phyloP scores from a whole-genome alignment of 2,329 filamentous ascomycete genomes.

The Penicillium hesseltinei region DNA sequence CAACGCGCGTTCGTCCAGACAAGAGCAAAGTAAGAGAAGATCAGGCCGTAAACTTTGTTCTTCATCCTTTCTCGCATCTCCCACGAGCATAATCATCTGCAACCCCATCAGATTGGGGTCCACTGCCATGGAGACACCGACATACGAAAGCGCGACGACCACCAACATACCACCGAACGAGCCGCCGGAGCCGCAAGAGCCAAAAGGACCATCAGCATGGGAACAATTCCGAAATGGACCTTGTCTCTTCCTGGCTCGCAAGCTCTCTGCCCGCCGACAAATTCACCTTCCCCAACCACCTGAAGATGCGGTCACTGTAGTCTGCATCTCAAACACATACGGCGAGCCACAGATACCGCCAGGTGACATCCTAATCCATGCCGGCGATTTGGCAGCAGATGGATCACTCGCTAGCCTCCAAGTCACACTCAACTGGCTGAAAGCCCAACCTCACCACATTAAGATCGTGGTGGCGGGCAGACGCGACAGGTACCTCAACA shows the following conservation, averaged over 20 bases:
- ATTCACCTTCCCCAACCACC: too few relatives aligned
- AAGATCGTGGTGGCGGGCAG: background rate
- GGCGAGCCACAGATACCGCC: background rate
- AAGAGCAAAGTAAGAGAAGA: too few relatives aligned
- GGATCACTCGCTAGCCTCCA: background rate
- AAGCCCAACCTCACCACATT: background rate
- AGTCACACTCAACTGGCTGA: background rate
- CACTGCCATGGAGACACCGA: too few relatives aligned
- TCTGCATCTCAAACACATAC: background rate
- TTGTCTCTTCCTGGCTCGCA: slow-evolving; percentile 1
- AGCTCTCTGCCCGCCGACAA: background rate
- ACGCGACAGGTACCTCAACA: background rate
- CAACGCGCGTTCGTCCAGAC: too few relatives aligned
- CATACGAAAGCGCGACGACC: too few relatives aligned
- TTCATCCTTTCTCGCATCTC: background rate
- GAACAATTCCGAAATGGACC: background rate
- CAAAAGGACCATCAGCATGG: background rate
- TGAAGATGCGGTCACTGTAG: background rate
- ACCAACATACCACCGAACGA: background rate
- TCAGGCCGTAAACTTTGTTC: background rate
- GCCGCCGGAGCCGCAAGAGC: background rate
- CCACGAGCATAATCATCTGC: background rate
- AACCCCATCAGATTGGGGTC: background rate
- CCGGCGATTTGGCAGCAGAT: background rate
- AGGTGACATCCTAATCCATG: slow-evolving; percentile 1